phyloP scores from a whole-genome alignment of 768 basidiomycete species.

The Coprinellus micaceus region DNA sequence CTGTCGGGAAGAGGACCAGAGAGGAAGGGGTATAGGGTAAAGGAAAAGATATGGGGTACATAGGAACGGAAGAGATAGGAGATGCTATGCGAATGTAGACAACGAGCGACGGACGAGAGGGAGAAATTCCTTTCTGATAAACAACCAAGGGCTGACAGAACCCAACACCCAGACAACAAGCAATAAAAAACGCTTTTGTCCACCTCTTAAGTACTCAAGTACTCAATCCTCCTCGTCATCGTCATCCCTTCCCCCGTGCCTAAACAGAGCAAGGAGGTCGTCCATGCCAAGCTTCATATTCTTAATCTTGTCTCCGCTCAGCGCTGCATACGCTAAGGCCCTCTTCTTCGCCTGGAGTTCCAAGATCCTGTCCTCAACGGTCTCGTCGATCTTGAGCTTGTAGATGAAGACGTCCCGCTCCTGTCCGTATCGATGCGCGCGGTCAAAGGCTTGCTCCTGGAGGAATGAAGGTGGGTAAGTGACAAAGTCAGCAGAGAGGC shows the following conservation, averaged over 20 bases:
- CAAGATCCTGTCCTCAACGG: constrained; percentile 86
- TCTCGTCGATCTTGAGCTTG: constrained; percentile 82
- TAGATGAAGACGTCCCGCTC: constrained; percentile 81
- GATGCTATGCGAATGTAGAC: too few species aligned
- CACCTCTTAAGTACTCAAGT: too few species aligned
- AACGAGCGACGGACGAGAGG: too few species aligned
- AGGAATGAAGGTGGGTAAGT: background rate
- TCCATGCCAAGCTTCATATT: constrained; percentile 79
- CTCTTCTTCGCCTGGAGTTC: constrained; percentile 93
- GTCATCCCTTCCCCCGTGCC: constrained; percentile 56
- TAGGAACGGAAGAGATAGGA: too few species aligned
- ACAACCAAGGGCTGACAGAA: too few species aligned
- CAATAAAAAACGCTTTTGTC: too few species aligned
- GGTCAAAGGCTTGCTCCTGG: constrained; percentile 91
- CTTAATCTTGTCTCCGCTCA: constrained; percentile 87
- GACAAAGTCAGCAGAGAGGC: background rate
- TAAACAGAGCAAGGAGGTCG: constrained; percentile 81
- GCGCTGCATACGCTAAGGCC: constrained; percentile 73
- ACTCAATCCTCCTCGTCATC: constrained; percentile 26
- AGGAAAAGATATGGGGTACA: too few species aligned
- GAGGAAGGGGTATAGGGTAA: too few species aligned
- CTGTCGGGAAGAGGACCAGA: too few species aligned
- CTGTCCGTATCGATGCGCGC: constrained; percentile 88
- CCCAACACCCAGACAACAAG: too few species aligned
- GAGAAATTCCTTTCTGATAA: too few species aligned